A percentile compares a stretch with the other conserved stretches of the same genome.
Evolutionary conservation across 441 rosid species (phyloP).

Genomic region (Adansonia gregorii): DNA sequence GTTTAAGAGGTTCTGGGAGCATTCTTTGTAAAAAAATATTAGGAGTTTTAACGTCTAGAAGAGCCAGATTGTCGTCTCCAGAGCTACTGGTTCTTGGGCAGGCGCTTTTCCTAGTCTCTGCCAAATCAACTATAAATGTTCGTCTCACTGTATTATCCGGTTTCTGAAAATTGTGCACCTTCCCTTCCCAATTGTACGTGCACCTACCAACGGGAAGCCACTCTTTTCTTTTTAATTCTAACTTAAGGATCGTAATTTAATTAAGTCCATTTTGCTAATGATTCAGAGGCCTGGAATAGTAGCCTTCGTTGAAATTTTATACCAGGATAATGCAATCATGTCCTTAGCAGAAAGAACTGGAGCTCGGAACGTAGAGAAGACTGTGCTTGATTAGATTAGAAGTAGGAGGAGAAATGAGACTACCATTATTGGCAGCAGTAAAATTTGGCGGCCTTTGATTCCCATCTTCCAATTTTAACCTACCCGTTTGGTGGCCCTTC

Average conservation of each 20-base stretch:
- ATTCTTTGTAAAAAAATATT: conserved; percentile 45
- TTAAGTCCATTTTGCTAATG: too few relatives aligned
- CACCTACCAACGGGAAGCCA: conserved; percentile 30
- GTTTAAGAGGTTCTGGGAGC: conserved; percentile 44
- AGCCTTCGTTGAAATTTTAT: neutral
- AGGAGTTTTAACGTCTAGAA: conserved; percentile 51
- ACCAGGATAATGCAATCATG: conserved; percentile 76
- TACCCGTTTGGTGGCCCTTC: conserved; percentile 68
- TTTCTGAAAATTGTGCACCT: conserved; percentile 51
- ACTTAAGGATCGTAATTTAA: conserved; percentile 22
- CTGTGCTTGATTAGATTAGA: conserved; percentile 40
- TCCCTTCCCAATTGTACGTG: conserved; percentile 66
- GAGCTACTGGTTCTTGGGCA: conserved; percentile 43
- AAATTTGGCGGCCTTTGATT: conserved; percentile 61
- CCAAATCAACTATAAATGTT: conserved; percentile 58
- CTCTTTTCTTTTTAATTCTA: too few relatives aligned
- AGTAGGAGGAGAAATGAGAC: conserved; percentile 59
- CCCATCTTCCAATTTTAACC: conserved; percentile 82
- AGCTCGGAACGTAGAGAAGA: conserved; percentile 55
- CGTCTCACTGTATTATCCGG: conserved; percentile 54
- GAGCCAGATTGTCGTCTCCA: conserved; percentile 57
- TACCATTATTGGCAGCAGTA: conserved; percentile 63
- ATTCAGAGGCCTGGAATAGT: too few relatives aligned
- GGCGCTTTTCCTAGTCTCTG: conserved; percentile 34
- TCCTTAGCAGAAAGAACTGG: conserved; percentile 70